Conservation (phyloP, 202 grass and related monocot species). For the Alloteropsis angusta region DNA sequence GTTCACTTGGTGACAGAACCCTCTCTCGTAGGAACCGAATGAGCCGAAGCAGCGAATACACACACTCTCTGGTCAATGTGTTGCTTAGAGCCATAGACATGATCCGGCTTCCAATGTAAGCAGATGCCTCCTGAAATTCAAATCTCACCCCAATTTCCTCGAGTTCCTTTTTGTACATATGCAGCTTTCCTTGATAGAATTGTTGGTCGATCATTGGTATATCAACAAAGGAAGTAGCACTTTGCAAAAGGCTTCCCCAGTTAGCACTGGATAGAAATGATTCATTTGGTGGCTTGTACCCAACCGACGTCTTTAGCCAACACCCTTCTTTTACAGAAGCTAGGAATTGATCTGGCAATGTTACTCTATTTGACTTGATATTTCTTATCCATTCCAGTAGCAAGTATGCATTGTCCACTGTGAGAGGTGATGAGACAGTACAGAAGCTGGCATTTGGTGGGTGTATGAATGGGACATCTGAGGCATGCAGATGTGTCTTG, state of each 20-base stretch:
- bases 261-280: conserved; percentile 43
- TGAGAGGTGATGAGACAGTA: conserved; percentile 37
- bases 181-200: conserved; percentile 31
- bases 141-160: conserved; percentile 46
- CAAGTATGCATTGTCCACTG: conserved; percentile 49
- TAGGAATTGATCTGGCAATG: conserved; percentile 34
- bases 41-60: conserved; percentile 43
- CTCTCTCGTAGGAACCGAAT: conserved; percentile 50
- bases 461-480: conserved; percentile 46
- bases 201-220: conserved; percentile 63
- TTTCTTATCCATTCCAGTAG: conserved; percentile 51
- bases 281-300: conserved; percentile 49
- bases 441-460: conserved; percentile 42
- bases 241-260: conserved; percentile 58
- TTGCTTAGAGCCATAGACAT: conserved; percentile 27
- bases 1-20: conserved; percentile 24
- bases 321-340: conserved; percentile 34
- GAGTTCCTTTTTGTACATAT: conserved; percentile 39
- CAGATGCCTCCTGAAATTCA: conserved; percentile 42
- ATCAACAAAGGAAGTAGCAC: conserved; percentile 41
- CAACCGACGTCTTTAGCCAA: conserved; percentile 58
- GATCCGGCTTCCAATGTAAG: conserved; percentile 40
- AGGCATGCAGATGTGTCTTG: conserved; percentile 3
- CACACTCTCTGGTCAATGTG: conserved; percentile 36
- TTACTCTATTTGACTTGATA: neutral